Base-by-base conservation (phyloP, 192 early-diverging fungal species). In the Paraglomus brasilianum region DNA sequence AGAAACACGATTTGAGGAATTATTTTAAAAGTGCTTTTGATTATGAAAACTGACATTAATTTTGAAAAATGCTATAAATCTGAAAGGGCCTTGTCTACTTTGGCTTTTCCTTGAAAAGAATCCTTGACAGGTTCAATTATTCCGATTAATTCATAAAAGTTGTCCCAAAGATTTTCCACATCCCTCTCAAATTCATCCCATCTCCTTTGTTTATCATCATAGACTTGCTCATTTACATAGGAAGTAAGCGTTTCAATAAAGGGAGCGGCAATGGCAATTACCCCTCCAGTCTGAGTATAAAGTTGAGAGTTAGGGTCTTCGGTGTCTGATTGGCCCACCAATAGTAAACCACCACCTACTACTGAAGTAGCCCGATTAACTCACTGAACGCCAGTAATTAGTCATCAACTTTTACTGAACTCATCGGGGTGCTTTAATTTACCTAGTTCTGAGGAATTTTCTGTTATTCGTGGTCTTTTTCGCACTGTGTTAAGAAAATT, bases 111-210 rank as follows among this genome's bases (percentile, higher is more conserved):
- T 43, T n/a, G 15, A 9, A 7, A 11, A n/a, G 41, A 14, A 13
- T 56, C 19, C 30, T 56, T 24, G 41, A 61, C 17, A 17, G 8
- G 15, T 43, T 42, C 13, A 17, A 61, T 8, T 14, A 61, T 61
- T 61, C 36, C 59, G 41, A 42, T 11, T 42, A 61, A 44, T 14
- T 61, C 59, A 61, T 61, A 43, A 61, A 44, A 61, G 41, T 61
- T 61, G 15, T 61, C 40, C 7, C 41, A 42, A 13, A 61, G 10
- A 17, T 41, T 43, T 4, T 61, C 40, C 14, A 43, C 14, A 61
- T 61, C 59, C 5, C 8, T 43, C 14, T 44, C 38, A 61, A 61
- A 61, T 61, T 39, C 59, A 42, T 42, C 39, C 5, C 59, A 61
- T 22, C 19, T 42, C 10, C 15, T 42, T 43, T 61, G 10, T 21